A percentile compares a stretch with the other conserved stretches of the same genome.
Evolutionary conservation across 495 filamentous ascomycete genomes (phyloP).

Genomic region (Penicillium daleae): DNA sequence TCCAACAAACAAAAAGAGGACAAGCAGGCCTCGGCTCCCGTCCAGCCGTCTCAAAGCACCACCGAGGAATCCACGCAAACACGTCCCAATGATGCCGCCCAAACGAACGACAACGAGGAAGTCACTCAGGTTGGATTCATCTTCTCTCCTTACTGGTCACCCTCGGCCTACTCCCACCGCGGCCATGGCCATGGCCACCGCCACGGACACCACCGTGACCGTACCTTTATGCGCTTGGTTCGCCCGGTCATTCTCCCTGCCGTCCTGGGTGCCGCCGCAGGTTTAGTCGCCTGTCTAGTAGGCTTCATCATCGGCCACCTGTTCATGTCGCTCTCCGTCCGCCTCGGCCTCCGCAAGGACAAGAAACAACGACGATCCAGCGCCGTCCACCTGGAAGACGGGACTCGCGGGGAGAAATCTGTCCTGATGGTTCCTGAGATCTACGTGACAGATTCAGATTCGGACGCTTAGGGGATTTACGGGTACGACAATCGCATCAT

Average conservation of each 20-base stretch:
- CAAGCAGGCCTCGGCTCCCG: not conserved
- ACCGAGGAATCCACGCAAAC: not conserved
- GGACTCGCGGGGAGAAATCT: conserved; percentile 24
- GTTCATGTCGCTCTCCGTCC: conserved; percentile 36
- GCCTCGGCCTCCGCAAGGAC: conserved; percentile 18
- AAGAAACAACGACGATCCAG: not conserved
- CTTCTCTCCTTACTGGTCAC: conserved; percentile 23
- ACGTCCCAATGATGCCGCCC: not conserved
- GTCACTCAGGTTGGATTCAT: conserved; percentile 21
- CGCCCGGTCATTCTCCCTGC: conserved; percentile 43
- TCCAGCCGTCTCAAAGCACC: not conserved
- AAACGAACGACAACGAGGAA: conserved; percentile 2
- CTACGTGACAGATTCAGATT: conserved; percentile 13
- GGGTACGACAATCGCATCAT: conserved; percentile 7
- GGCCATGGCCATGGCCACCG: conserved; percentile 11
- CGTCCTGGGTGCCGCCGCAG: conserved; percentile 41
- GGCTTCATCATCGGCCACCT: conserved; percentile 48
- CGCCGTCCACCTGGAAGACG: conserved; percentile 21
- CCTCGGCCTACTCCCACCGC: conserved; percentile 4
- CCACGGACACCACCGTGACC: conserved; percentile 24
- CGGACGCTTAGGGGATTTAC: not conserved
- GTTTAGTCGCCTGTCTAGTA: conserved; percentile 43
- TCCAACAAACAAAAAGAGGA: conserved; percentile 3
- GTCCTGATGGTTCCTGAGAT: conserved; percentile 17
- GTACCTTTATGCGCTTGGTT: conserved; percentile 33